Evolutionary conservation across 1,139 yeast species (phyloP).

Genomic region (Kodamaea alishanica): DNA sequence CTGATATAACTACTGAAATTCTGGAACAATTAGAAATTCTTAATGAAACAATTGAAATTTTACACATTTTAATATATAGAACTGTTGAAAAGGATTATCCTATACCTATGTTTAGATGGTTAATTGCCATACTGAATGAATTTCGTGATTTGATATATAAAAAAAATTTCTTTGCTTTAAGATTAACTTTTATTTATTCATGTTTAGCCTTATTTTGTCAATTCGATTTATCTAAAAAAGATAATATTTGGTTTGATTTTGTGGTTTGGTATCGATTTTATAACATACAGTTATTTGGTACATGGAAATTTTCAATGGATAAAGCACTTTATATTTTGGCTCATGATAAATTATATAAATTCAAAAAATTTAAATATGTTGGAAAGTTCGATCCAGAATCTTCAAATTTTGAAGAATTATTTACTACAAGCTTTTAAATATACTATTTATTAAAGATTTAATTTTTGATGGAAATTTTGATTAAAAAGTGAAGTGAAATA

Average conservation of each 20-base stretch:
- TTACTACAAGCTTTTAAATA: neutral
- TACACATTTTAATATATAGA: constrained; percentile 9
- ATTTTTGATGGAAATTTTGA: no score
- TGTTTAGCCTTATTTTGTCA: constrained; percentile 19
- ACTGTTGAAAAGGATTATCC: constrained; percentile 21
- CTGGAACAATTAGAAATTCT: constrained; percentile 9
- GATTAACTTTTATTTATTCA: constrained; percentile 23
- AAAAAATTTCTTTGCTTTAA: constrained; percentile 23
- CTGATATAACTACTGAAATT: constrained; percentile 9
- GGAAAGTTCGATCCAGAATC: constrained; percentile 8
- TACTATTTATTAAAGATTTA: no score
- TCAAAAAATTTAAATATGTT: constrained; percentile 5
- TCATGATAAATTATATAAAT: constrained; percentile 1
- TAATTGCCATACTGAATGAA: constrained; percentile 18
- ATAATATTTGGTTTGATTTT: constrained; percentile 29
- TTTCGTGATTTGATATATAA: constrained; percentile 20
- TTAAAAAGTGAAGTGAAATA: neutral
- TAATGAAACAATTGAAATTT: constrained; percentile 13
- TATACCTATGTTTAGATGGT: constrained; percentile 28
- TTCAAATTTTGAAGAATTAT: neutral
- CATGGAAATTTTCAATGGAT: constrained; percentile 19
- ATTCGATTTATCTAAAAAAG: constrained; percentile 18
- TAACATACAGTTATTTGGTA: constrained; percentile 13
- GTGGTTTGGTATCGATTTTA: constrained; percentile 21
- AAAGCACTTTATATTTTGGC: constrained; percentile 13